Evolutionary conservation across 2,329 filamentous ascomycete genomes (phyloP).

Genomic region (Camillea tinctor): DNA sequence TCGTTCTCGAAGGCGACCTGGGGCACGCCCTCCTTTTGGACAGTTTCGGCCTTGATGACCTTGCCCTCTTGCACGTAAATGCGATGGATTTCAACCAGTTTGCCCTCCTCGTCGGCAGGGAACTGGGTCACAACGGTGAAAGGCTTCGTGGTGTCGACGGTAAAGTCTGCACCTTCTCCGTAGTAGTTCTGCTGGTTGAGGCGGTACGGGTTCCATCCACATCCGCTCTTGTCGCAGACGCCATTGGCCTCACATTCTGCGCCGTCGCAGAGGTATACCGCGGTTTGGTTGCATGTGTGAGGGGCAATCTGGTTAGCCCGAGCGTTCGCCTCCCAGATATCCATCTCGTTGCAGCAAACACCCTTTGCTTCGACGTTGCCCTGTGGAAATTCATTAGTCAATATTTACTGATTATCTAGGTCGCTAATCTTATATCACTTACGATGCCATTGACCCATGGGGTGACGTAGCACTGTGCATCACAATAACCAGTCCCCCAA

Average conservation of each 20-base stretch:
- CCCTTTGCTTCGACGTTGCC: constrained; percentile 35
- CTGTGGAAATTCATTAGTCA: constrained; percentile 21
- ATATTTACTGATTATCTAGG: background rate
- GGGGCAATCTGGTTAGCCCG: constrained; percentile 36
- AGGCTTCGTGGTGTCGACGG: constrained; percentile 35
- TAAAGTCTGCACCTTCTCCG: constrained; percentile 29
- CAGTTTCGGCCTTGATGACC: constrained; percentile 33
- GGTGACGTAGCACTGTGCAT: constrained; percentile 37
- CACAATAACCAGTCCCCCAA: constrained; percentile 40
- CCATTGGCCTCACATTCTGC: constrained; percentile 30
- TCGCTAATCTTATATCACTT: constrained; percentile 13
- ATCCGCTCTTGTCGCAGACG: constrained; percentile 37
- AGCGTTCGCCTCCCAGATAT: constrained; percentile 39
- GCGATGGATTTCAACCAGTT: constrained; percentile 34
- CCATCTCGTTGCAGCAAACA: constrained; percentile 40
- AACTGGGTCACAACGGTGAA: constrained; percentile 39
- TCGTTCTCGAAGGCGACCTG: constrained; percentile 36
- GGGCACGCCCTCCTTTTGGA: constrained; percentile 32
- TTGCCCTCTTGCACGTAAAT: constrained; percentile 37
- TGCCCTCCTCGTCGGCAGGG: constrained; percentile 31
- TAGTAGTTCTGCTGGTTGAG: constrained; percentile 32
- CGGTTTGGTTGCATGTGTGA: constrained; percentile 36
- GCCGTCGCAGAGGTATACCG: constrained; percentile 32
- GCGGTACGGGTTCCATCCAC: constrained; percentile 37
- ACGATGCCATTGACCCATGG: constrained; percentile 39